Evolutionary conservation across 2,329 filamentous ascomycete species (phyloP), one percentile per base, ranked within the genome.

Genomic region (Trichothecium sympodiale): DNA sequence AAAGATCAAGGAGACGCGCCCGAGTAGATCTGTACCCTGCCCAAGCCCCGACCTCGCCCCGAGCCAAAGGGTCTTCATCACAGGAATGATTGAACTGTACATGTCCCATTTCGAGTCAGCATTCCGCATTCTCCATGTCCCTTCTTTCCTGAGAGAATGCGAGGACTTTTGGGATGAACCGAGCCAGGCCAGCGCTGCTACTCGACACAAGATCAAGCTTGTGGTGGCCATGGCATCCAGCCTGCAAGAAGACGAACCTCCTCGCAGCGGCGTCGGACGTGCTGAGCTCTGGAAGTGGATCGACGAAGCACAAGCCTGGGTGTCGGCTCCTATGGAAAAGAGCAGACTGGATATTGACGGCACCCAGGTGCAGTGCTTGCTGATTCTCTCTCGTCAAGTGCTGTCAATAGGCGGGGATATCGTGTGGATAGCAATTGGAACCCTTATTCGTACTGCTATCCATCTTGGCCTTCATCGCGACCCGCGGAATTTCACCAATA

Each of bases 91-190:
- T n/a, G n/a, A n/a, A n/a, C n/a, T n/a, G n/a, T n/a, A n/a, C n/a
- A n/a, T n/a, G n/a, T n/a, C n/a, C n/a, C n/a, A n/a, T n/a, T n/a
- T n/a, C n/a, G n/a, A n/a, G n/a, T n/a, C n/a, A n/a, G n/a, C n/a
- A n/a, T 56, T 57, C 42, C 56, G 62, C 5, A 51, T 67, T 14
- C 33, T 67, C 35, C 54, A 67, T 43, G 41, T 61, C 13, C 60
- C 61, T 2, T 59, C 50, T 1, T 64, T 65, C 34, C 43, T 55
- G 17, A 48, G 46, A 18, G 51, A 61, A 12, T 63, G 64, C 41
- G 34, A 45, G 3, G 13, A 4, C 3, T 39, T 41, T 13, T 44
- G 39, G 27, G 14, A 38, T 8, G 42, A 44, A 7, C 34, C 43
- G 1, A 35, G 43, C 30, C 33, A 41, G 2, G 18, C 44, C 3